These are phyloP conservation scores for Cylindrotheca fusiformis DNA, from an alignment of 108 stramenopile genomes.

Conservation along the genomic window DNA sequence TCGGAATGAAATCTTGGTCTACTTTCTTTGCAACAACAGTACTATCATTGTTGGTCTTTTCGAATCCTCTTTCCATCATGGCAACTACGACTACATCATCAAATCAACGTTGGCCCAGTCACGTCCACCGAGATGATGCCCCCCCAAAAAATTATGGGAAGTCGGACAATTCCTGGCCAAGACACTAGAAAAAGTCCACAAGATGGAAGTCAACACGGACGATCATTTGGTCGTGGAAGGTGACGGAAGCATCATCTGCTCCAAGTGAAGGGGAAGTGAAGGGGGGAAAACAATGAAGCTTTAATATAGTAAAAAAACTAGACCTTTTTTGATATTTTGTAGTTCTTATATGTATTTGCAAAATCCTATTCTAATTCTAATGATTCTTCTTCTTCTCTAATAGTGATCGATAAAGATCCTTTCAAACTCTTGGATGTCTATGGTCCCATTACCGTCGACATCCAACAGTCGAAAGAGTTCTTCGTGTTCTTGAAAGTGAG, in stretches of 20 bases:
- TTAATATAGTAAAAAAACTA: no score
- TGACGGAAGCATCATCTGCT: no score
- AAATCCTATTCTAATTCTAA: no score
- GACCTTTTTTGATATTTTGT: no score
- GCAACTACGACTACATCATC: neutral
- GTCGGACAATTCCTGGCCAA: neutral
- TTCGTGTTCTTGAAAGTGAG: constrained; percentile 10
- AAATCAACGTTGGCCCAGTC: neutral
- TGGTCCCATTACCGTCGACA: constrained; percentile 14
- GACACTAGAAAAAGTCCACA: neutral
- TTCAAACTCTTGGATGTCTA: constrained; percentile 24
- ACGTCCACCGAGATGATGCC: neutral
- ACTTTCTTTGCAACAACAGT: no score
- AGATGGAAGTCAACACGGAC: neutral
- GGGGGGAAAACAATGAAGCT: no score
- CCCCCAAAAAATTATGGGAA: neutral
- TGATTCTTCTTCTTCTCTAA: no score
- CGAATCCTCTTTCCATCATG: neutral
- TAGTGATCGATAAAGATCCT: constrained; percentile 13
- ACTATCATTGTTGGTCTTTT: neutral
- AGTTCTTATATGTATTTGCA: no score
- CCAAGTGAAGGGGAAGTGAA: no score
- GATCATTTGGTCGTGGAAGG: no score
- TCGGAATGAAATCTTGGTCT: neutral
- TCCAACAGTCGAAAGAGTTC: constrained; percentile 25